phyloP scores from a whole-genome alignment of 208 protist species.

The Wallacemonas sp. region DNA sequence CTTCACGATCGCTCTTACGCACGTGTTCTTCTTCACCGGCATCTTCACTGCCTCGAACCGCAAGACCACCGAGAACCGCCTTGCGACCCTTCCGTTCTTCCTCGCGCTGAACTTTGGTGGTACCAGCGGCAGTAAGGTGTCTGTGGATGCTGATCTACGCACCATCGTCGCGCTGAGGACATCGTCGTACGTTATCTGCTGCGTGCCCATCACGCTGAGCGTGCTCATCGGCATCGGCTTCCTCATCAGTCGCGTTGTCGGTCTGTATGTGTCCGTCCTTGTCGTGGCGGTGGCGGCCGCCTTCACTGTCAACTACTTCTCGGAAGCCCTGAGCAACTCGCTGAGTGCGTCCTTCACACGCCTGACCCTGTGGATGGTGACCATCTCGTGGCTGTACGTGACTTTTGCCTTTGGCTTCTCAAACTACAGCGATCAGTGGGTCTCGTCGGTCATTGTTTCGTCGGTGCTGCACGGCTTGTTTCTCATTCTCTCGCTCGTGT shows the following conservation, averaged over 20 bases:
- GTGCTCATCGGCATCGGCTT: constrained; percentile 66
- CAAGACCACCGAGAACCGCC: constrained; percentile 13
- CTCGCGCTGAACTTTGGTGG: constrained; percentile 38
- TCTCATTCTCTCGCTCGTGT: constrained; percentile 31
- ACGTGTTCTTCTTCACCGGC: constrained; percentile 64
- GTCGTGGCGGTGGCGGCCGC: constrained; percentile 28
- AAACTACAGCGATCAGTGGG: constrained; percentile 31
- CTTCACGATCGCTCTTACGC: constrained; percentile 34
- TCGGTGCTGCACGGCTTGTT: constrained; percentile 33
- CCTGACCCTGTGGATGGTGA: constrained; percentile 49
- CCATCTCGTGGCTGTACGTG: constrained; percentile 54
- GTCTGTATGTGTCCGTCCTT: constrained; percentile 37
- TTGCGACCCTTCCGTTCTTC: constrained; percentile 42
- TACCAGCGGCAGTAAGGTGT: constrained; percentile 12
- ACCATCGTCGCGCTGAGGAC: constrained; percentile 26
- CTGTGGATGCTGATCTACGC: too few relatives aligned
- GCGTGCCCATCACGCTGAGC: constrained; percentile 45
- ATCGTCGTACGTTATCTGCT: constrained; percentile 56
- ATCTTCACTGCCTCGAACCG: constrained; percentile 22
- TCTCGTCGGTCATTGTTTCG: constrained; percentile 34
- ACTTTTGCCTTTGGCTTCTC: constrained; percentile 53
- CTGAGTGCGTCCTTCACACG: constrained; percentile 43
- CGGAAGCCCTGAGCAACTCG: constrained; percentile 34
- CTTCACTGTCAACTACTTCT: constrained; percentile 64
- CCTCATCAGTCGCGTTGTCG: constrained; percentile 58